Evolutionary conservation across 2,329 filamentous ascomycete genomes (phyloP).

Genomic region (Passalora sequoiae): DNA sequence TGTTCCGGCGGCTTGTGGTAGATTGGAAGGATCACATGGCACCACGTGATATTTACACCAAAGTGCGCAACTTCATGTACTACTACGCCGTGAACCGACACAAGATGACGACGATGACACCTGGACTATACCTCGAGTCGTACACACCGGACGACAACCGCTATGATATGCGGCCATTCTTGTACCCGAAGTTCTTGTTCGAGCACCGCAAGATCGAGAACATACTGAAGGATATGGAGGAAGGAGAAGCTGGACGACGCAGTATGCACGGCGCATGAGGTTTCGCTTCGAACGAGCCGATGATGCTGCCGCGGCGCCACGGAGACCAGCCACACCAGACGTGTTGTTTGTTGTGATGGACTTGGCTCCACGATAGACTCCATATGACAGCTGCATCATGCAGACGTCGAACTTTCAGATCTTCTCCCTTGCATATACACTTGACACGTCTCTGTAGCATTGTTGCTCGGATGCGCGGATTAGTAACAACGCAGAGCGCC

Average conservation of each 20-base stretch:
- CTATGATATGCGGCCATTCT: constrained; percentile 53
- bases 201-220: constrained; percentile 48
- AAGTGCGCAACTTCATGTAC: constrained; percentile 46
- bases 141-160: constrained; percentile 51
- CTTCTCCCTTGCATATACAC: no score
- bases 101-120: constrained; percentile 59
- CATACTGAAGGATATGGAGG: constrained; percentile 38
- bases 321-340: no score
- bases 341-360: no score
- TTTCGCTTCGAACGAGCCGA: no score
- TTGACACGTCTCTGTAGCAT: no score
- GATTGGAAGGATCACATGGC: constrained; percentile 42
- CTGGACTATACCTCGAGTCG: constrained; percentile 49
- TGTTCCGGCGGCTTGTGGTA: constrained; percentile 50
- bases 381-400: no score
- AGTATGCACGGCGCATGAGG: neutral
- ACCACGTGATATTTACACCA: constrained; percentile 33
- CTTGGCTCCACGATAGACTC: no score
- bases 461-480: no score
- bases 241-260: constrained; percentile 18
- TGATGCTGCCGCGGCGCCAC: no score
- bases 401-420: no score
- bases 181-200: constrained; percentile 48
- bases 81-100: constrained; percentile 62
- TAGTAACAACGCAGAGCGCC: no score